Evolutionary conservation across 148 eudicot genomes (phyloP).

Genomic region (Rhododendron molle): DNA sequence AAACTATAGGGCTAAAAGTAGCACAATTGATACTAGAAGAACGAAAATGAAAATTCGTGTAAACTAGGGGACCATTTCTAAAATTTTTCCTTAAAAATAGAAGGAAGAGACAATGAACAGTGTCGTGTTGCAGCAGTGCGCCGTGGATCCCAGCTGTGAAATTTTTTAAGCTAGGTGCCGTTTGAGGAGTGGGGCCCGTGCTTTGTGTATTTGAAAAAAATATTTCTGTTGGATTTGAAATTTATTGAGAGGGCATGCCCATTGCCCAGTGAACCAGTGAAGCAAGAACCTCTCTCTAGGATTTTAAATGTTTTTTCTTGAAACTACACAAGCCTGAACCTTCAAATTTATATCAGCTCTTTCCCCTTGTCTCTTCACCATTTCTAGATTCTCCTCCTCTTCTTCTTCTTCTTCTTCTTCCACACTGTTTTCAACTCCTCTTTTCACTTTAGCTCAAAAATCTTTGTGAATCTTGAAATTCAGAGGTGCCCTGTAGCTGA

Average conservation of each 20-base stretch:
- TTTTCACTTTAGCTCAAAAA: background rate
- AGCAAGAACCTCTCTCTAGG: background rate
- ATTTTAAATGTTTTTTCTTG: background rate
- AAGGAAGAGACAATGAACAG: background rate
- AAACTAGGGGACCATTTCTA: too few relatives aligned
- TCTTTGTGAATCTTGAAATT: background rate
- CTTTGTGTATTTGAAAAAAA: background rate
- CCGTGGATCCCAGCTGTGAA: background rate
- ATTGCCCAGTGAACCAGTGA: background rate
- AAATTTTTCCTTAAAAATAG: too few relatives aligned
- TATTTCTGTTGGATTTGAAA: background rate
- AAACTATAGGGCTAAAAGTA: too few relatives aligned
- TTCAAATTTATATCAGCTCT: background rate
- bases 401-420: background rate
- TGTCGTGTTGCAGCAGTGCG: background rate
- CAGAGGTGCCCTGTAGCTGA: background rate
- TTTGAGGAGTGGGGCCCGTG: constrained; percentile 1
- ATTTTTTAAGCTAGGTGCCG: background rate
- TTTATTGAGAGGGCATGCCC: background rate
- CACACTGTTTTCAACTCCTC: background rate
- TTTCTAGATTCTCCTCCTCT: constrained; percentile 1
- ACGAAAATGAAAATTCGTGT: too few relatives aligned
- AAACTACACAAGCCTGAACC: background rate
- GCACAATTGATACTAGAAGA: too few relatives aligned
- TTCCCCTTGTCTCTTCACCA: constrained; percentile 8